Evolutionary conservation across 225 moss, liverwort and hornwort species (phyloP).

Genomic region (Asterella californica): DNA sequence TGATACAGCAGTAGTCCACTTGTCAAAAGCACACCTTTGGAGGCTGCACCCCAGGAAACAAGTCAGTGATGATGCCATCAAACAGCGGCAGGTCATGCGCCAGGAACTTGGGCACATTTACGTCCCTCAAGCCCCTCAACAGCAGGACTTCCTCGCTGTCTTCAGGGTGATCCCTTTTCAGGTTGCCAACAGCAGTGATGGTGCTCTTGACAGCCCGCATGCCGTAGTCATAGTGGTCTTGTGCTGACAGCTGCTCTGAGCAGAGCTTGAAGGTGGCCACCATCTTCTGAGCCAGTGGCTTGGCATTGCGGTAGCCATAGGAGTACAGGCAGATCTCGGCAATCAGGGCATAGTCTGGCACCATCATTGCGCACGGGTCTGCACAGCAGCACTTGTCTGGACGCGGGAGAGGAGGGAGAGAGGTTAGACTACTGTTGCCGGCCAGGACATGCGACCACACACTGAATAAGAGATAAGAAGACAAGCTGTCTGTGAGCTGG

Average conservation of each 20-base stretch:
- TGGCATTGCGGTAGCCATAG: conserved; percentile 68
- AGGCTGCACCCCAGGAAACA: conserved; percentile 73
- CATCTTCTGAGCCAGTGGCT: too few relatives aligned
- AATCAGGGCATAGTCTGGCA: conserved; percentile 77
- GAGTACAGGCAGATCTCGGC: conserved; percentile 83
- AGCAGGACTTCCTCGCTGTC: conserved; percentile 76
- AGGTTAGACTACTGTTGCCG: too few relatives aligned
- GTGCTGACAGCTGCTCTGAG: too few relatives aligned
- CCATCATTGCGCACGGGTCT: conserved; percentile 96
- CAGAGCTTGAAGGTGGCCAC: too few relatives aligned
- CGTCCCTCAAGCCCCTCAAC: conserved; percentile 63
- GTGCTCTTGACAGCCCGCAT: conserved; percentile 94
- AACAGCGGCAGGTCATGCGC: conserved; percentile 77
- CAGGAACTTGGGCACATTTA: conserved; percentile 84
- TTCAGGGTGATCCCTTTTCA: conserved; percentile 71
- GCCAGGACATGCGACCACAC: too few relatives aligned
- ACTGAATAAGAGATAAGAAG: too few relatives aligned
- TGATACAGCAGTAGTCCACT: too few relatives aligned
- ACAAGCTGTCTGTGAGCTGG: too few relatives aligned
- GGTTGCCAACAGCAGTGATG: conserved; percentile 75
- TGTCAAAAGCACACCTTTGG: too few relatives aligned
- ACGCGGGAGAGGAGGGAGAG: too few relatives aligned
- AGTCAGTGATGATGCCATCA: conserved; percentile 76
- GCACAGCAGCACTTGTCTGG: too few relatives aligned
- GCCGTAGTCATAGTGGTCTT: conserved; percentile 93